Evolutionary conservation across 306 rosid genomes (phyloP).

Genomic region (Boehmeria nivea): DNA sequence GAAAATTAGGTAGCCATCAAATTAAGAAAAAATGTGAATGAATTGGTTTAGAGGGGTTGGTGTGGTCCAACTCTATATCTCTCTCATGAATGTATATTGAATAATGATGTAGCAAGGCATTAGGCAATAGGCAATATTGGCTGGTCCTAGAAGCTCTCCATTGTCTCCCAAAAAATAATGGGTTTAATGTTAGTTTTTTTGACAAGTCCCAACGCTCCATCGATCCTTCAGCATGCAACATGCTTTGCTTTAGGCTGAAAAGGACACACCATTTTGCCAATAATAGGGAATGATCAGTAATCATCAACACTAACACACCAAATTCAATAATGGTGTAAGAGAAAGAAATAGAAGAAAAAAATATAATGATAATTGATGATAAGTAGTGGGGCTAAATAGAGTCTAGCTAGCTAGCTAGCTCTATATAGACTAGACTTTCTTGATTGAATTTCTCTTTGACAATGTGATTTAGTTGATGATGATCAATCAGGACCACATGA

Average conservation of each 20-base stretch:
- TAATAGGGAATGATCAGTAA: background rate
- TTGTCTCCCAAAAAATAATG: background rate
- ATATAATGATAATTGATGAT: too few relatives aligned
- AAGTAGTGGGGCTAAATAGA: background rate
- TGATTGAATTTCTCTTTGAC: background rate
- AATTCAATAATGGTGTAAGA: background rate
- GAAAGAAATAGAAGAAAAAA: background rate
- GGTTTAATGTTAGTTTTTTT: conserved; percentile 1
- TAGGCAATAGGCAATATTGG: background rate
- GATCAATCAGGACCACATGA: conserved; percentile 1
- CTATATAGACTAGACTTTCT: background rate
- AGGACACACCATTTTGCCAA: background rate
- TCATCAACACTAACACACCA: background rate
- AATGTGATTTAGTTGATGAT: background rate
- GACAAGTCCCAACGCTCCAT: conserved; percentile 1
- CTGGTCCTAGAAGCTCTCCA: conserved; percentile 4
- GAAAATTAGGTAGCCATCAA: background rate
- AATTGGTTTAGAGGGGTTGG: background rate
- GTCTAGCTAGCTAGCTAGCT: background rate
- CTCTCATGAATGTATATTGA: background rate
- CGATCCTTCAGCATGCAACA: conserved; percentile 6
- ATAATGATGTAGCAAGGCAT: background rate
- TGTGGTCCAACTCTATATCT: background rate
- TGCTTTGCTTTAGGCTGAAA: conserved; percentile 7
- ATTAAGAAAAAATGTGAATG: background rate